Evolutionary conservation across 2,329 filamentous ascomycete species (phyloP).

Genomic region (Penicillium sp.): DNA sequence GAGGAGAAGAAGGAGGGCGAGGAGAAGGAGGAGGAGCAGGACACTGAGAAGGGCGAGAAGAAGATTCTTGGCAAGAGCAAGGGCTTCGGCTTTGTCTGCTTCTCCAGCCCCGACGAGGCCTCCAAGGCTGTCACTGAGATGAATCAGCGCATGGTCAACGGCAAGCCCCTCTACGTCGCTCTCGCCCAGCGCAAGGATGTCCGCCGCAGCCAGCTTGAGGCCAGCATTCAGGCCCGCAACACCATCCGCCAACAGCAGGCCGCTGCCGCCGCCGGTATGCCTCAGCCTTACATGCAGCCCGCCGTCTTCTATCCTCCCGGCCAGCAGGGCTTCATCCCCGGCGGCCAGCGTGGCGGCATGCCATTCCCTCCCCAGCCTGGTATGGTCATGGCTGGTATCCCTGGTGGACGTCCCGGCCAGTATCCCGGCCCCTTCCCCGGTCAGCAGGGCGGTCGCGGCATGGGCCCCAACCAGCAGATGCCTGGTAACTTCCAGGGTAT

Average conservation of each 20-base stretch:
- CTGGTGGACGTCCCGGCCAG: conserved; percentile 80
- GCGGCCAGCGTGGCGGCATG: conserved; percentile 61
- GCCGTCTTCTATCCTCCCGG: conserved; percentile 90
- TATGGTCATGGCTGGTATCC: conserved; percentile 66
- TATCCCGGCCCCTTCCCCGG: conserved; percentile 79
- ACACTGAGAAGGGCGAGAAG: conserved; percentile 60
- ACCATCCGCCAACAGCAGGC: conserved; percentile 98
- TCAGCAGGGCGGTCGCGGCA: conserved; percentile 86
- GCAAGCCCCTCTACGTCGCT: conserved; percentile 96
- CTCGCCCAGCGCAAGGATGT: conserved; percentile 99
- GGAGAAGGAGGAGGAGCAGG: conserved; percentile 54
- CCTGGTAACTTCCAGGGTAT: conserved; percentile 81
- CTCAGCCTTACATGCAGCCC: conserved; percentile 78
- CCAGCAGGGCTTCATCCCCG: conserved; percentile 59
- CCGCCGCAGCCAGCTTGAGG: conserved; percentile 98
- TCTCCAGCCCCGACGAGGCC: conserved; percentile 98
- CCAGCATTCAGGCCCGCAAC: conserved; percentile 98
- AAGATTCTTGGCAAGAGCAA: conserved; percentile 92
- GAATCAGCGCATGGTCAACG: conserved; percentile 98
- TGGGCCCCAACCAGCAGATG: conserved; percentile 78
- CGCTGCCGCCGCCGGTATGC: conserved; percentile 85
- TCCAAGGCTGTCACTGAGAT: conserved; percentile 99
- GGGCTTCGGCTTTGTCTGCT: conserved; percentile 99
- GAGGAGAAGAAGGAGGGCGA: conserved; percentile 49
- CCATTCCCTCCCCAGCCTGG: conserved; percentile 60